Conservation (phyloP, 768 basidiomycete species). For the Coprinopsis strossmayeri region DNA sequence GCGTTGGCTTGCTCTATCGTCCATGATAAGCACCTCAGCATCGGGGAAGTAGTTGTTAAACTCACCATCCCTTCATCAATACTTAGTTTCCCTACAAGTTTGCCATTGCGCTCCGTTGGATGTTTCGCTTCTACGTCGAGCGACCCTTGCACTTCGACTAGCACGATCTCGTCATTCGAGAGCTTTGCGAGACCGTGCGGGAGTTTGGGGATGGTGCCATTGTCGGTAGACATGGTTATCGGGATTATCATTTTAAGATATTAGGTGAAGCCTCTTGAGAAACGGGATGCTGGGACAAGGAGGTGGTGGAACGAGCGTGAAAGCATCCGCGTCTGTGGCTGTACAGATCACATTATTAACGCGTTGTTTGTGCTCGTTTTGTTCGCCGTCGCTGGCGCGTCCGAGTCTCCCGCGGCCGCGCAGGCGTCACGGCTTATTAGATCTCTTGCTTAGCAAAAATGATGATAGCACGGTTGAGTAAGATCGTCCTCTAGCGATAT, state of each 20-base stretch:
- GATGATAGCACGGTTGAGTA: too few relatives aligned
- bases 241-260: conserved; percentile 71
- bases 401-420: too few relatives aligned
- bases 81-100: conserved; percentile 71
- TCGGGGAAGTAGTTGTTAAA: conserved; percentile 8
- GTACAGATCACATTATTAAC: background rate
- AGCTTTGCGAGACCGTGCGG: conserved; percentile 63
- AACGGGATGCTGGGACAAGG: too few relatives aligned
- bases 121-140: conserved; percentile 60
- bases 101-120: conserved; percentile 50
- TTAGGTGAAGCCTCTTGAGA: too few relatives aligned
- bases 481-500: too few relatives aligned
- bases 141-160: conserved; percentile 85
- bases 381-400: background rate
- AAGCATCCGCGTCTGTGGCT: background rate
- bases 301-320: too few relatives aligned
- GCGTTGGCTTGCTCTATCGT: conserved; percentile 64
- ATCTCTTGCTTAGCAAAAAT: too few relatives aligned
- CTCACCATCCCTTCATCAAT: conserved; percentile 55
- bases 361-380: background rate
- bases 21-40: background rate
- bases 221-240: conserved; percentile 33
- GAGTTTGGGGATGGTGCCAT: conserved; percentile 33
- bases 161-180: conserved; percentile 71
- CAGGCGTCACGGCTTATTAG: too few relatives aligned